phyloP scores from a whole-genome alignment of 1,284 basidiomycete species.

The Psilocybe mexicana region DNA sequence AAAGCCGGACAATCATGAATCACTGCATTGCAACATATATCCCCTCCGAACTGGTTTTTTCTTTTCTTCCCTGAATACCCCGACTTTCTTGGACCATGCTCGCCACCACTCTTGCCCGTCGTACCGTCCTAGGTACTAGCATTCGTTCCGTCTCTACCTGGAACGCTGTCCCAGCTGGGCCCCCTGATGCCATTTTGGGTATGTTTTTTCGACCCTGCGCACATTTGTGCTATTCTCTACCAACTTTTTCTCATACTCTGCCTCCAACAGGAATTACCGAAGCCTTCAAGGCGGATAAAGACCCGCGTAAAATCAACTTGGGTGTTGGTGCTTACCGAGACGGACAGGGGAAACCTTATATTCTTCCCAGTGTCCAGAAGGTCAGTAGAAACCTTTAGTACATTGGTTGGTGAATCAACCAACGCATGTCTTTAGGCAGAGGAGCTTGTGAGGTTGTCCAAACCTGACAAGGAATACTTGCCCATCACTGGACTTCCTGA shows the following conservation, averaged over 20 bases:
- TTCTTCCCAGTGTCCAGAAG: slow-evolving; percentile 89
- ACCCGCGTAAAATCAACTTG: slow-evolving; percentile 93
- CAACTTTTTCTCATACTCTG: slow-evolving; percentile 4
- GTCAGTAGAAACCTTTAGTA: slow-evolving; percentile 37
- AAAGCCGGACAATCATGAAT: slow-evolving; percentile 8
- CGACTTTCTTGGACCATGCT: slow-evolving; percentile 40
- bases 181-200: slow-evolving; percentile 95
- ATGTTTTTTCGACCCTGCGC: slow-evolving; percentile 27
- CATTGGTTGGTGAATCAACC: slow-evolving; percentile 4
- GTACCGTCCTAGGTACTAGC: slow-evolving; percentile 35
- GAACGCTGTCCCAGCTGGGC: slow-evolving; percentile 84
- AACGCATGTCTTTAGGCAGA: slow-evolving; percentile 64
- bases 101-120: slow-evolving; percentile 43
- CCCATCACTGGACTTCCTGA: slow-evolving; percentile 91
- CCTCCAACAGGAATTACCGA: slow-evolving; percentile 73
- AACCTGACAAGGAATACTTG: slow-evolving; percentile 96
- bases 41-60: background rate
- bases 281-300: slow-evolving; percentile 93
- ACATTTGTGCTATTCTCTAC: slow-evolving; percentile 6
- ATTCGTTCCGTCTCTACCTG: slow-evolving; percentile 68
- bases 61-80: slow-evolving; percentile 13
- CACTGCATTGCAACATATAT: background rate
- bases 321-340: slow-evolving; percentile 96
- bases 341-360: slow-evolving; percentile 93
- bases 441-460: slow-evolving; percentile 64